A percentile compares a stretch with the other conserved stretches of the same genome.
phyloP scores from a whole-genome alignment of 2,329 filamentous ascomycete species.

The Aureobasidium sp. region DNA sequence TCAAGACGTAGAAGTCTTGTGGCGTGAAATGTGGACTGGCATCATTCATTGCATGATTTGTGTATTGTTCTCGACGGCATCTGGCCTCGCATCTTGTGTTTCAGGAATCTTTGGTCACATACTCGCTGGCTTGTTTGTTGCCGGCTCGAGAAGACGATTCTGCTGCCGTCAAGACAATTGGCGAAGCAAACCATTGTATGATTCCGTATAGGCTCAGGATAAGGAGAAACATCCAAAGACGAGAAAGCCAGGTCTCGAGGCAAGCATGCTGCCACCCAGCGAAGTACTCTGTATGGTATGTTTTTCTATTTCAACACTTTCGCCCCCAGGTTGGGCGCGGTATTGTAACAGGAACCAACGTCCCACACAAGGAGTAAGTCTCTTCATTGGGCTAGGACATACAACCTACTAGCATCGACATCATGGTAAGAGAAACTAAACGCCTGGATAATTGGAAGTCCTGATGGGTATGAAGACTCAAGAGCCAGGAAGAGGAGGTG shows the following conservation, averaged over 20 bases:
- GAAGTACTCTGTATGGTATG: constrained; percentile 72
- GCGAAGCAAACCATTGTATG: background rate
- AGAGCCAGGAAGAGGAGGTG: background rate
- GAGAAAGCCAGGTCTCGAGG: constrained; percentile 49
- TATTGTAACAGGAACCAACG: constrained; percentile 40
- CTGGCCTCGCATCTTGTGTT: constrained; percentile 76
- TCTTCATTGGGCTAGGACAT: constrained; percentile 67
- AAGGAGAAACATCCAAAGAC: background rate
- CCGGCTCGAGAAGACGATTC: background rate
- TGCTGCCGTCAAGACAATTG: background rate
- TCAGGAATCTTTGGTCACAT: constrained; percentile 72
- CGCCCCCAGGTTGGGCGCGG: constrained; percentile 72
- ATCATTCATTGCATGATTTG: constrained; percentile 77
- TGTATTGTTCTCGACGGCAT: constrained; percentile 77
- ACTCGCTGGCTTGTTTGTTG: background rate
- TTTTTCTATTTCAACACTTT: constrained; percentile 69
- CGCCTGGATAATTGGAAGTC: constrained; percentile 63
- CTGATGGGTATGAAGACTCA: constrained; percentile 62
- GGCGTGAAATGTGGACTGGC: constrained; percentile 75
- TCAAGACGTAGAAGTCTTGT: constrained; percentile 43
- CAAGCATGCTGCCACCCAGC: constrained; percentile 61
- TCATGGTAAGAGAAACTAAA: constrained; percentile 62
- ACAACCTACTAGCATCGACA: constrained; percentile 59
- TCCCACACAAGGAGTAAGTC: constrained; percentile 71
- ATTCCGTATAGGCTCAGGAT: background rate